Percentiles rank a stretch among this genome's conserved stretches.
phyloP scores from a whole-genome alignment of 441 rosid species.

The Manihot esculenta region DNA sequence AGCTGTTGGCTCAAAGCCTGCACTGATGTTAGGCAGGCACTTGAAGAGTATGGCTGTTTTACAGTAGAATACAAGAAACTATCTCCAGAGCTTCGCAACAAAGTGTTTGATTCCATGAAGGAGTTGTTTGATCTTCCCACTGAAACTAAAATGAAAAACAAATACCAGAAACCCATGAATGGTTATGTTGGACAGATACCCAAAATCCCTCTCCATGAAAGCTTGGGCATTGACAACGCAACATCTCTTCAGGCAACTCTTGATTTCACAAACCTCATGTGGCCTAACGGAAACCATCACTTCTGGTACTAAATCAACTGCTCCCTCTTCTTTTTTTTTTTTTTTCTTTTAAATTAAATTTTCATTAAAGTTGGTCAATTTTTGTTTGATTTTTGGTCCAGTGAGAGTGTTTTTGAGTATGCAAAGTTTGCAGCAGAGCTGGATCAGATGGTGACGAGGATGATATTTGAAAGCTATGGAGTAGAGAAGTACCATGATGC shows the following conservation, averaged over 20 bases:
- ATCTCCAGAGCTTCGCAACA: conserved; percentile 33
- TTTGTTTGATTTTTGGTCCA: conserved; percentile 4
- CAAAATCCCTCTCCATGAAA: conserved; percentile 63
- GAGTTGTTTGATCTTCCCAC: conserved; percentile 64
- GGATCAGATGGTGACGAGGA: conserved; percentile 48
- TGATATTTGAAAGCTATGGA: conserved; percentile 66
- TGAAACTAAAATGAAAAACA: conserved; percentile 59
- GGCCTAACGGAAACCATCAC: conserved; percentile 62
- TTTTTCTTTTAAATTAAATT: background rate
- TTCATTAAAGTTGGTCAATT: no score
- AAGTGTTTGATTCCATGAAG: conserved; percentile 38
- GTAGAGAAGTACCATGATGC: conserved; percentile 38
- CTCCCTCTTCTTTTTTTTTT: background rate
- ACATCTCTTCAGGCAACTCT: conserved; percentile 40
- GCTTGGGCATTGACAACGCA: conserved; percentile 62
- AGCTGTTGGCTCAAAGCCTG: conserved; percentile 21
- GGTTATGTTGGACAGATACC: conserved; percentile 75
- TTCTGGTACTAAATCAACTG: conserved; percentile 46
- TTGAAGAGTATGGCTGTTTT: conserved; percentile 70
- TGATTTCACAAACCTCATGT: conserved; percentile 62
- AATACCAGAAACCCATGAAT: conserved; percentile 49
- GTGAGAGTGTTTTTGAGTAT: conserved; percentile 38
- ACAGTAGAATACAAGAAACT: conserved; percentile 35
- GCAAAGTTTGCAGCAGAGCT: conserved; percentile 47
- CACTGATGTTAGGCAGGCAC: conserved; percentile 47